phyloP scores from a whole-genome alignment of 495 filamentous ascomycete genomes.

The Filosporella fistucella region DNA sequence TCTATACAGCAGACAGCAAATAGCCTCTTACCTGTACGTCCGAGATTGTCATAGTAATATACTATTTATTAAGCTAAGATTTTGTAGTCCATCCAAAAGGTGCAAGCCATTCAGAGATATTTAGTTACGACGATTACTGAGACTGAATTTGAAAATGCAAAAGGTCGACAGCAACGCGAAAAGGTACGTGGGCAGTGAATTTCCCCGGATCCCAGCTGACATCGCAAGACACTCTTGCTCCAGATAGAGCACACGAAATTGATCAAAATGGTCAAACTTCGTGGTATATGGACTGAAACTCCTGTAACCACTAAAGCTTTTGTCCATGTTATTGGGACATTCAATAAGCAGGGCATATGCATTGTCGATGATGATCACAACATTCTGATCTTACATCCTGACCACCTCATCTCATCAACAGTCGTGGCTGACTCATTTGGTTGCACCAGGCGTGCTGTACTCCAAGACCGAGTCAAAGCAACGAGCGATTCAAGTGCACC shows the following conservation, averaged over 20 bases:
- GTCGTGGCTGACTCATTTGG: slow-evolving; percentile 90
- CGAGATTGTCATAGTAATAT: slow-evolving; percentile 25
- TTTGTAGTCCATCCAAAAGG: slow-evolving; percentile 46
- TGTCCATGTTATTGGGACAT: slow-evolving; percentile 82
- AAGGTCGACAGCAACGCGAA: slow-evolving; percentile 57
- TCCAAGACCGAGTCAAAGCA: slow-evolving; percentile 90
- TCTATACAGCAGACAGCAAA: slow-evolving; percentile 19
- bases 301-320: slow-evolving; percentile 66
- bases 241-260: slow-evolving; percentile 64
- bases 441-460: slow-evolving; percentile 81
- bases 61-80: slow-evolving; percentile 36
- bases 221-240: slow-evolving; percentile 63
- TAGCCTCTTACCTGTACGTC: slow-evolving; percentile 44
- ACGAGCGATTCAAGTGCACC: slow-evolving; percentile 70
- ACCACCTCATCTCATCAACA: slow-evolving; percentile 91
- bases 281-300: slow-evolving; percentile 80
- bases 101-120: slow-evolving; percentile 77
- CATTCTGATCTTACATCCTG: slow-evolving; percentile 89
- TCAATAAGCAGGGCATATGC: slow-evolving; percentile 55
- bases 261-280: slow-evolving; percentile 66
- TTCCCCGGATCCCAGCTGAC: neutral
- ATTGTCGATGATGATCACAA: slow-evolving; percentile 72
- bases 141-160: slow-evolving; percentile 55
- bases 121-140: slow-evolving; percentile 67
- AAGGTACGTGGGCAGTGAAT: slow-evolving; percentile 51